These are phyloP conservation scores for Boletus edulis DNA, from an alignment of 768 basidiomycete genomes.

Conservation along the genomic window DNA sequence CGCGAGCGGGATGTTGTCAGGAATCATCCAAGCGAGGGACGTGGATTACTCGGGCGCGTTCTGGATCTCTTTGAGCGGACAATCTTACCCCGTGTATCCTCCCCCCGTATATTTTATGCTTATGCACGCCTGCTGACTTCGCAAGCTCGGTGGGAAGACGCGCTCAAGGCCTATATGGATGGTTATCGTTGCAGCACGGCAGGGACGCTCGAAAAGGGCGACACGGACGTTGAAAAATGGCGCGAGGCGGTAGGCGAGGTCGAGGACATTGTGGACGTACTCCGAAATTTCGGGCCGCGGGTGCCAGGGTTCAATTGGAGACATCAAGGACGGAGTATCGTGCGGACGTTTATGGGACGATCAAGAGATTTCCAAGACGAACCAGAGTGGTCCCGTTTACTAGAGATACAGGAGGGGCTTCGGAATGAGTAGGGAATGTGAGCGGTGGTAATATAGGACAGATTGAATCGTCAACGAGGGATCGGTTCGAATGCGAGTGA, in stretches of 20 bases:
- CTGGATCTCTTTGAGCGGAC: conserved; percentile 69
- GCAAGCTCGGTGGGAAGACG: conserved; percentile 71
- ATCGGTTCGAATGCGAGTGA: background rate
- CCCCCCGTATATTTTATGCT: conserved; percentile 76
- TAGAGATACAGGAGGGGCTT: conserved; percentile 45
- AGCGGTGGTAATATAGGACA: conserved; percentile 20
- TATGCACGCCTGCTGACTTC: conserved; percentile 80
- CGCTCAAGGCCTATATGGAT: conserved; percentile 79
- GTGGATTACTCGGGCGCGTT: conserved; percentile 66
- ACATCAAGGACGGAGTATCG: conserved; percentile 80
- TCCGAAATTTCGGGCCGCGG: conserved; percentile 80
- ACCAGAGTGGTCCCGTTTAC: conserved; percentile 73
- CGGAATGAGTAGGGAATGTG: conserved; percentile 6
- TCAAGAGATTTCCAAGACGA: conserved; percentile 89
- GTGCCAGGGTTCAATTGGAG: conserved; percentile 68
- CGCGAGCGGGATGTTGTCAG: conserved; percentile 16
- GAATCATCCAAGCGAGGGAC: conserved; percentile 58
- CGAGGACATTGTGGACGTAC: conserved; percentile 77
- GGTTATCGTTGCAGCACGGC: conserved; percentile 76
- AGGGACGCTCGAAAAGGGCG: conserved; percentile 58
- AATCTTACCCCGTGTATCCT: conserved; percentile 80
- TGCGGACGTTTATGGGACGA: conserved; percentile 86
- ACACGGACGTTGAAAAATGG: conserved; percentile 68
- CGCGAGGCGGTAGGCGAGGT: conserved; percentile 75
- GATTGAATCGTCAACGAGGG: conserved; percentile 1